Evolutionary conservation across 306 rosid species (phyloP), one percentile per base, ranked within the genome.

Genomic region (Rubus parviflorus): DNA sequence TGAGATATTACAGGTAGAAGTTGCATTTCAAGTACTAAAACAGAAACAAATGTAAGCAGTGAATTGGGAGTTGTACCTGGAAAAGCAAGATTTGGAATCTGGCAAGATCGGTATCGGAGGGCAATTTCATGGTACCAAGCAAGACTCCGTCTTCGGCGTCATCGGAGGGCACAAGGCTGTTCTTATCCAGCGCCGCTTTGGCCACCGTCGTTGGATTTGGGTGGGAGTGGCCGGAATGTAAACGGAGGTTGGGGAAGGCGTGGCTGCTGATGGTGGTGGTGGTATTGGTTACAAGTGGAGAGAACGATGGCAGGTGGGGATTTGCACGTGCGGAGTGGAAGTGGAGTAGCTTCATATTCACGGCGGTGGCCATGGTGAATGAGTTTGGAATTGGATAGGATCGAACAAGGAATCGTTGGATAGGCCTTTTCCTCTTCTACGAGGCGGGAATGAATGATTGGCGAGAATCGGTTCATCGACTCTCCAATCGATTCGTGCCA

Each of bases 101-200:
- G 70, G 84, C 85, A 60, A 95, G 74, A 70, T 92, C 97, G 15
- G 75, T 85, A 72, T 89, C 60, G 2, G 68, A 4, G 51, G 98
- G 96, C 72, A 92, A 84, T 61, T 88, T 91, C 97, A 92, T 77
- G 35, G 98, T 95, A 43, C 98, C 97, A 1, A 92, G 85, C 70
- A 96, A 90, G 48, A 95, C 88, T 61, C 96, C 97, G 15, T 90
- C 92, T 38, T 84, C 92, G 8, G 87, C 84, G 7, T 76, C 86
- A 7, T 67, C 77, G 51, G 77, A 73, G 37, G 85, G 79, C 3
- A 72, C 42, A 48, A 78, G 54, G 71, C 86, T 73, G 42, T 8
- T 75, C 63, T 70, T 87, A 54, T 69, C 83, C 4, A 88, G n/a
- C 3, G 95, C 82, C 11, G 89, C 88, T 74, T 73, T 90, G 23